Conservation (phyloP, 2,329 filamentous ascomycete genomes). For the Diaporthe sp. region DNA sequence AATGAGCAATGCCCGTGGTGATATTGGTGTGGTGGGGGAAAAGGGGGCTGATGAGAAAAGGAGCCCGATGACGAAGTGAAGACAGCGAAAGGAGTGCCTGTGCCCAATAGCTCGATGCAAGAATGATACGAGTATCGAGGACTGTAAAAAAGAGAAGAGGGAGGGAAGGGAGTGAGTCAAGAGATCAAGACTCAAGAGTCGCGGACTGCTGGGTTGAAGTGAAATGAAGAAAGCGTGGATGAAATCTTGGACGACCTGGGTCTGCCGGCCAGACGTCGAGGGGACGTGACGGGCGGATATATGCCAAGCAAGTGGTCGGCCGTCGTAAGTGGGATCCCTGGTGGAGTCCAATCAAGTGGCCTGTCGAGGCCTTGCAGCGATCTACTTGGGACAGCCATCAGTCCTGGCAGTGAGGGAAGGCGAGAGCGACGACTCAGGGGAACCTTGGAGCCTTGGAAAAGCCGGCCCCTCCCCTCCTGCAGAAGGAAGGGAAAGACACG, state of each 20-base stretch:
- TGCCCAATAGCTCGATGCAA: constrained; percentile 3
- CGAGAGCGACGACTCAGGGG: constrained; percentile 31
- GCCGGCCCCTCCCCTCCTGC: not conserved
- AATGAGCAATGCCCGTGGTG: not conserved
- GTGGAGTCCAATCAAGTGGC: constrained; percentile 35
- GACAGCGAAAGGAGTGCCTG: constrained; percentile 16
- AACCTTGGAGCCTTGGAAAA: constrained; percentile 6
- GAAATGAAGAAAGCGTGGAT: constrained; percentile 19
- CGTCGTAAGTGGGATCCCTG: constrained; percentile 21
- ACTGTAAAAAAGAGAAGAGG: constrained; percentile 30
- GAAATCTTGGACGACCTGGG: constrained; percentile 29
- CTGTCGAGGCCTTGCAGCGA: constrained; percentile 3
- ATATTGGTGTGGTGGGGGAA: constrained; percentile 2
- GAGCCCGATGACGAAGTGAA: constrained; percentile 8
- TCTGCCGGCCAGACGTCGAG: constrained; percentile 4
- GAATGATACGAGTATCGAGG: constrained; percentile 15
- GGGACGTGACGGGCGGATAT: constrained; percentile 32
- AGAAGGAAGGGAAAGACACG: constrained; percentile 25
- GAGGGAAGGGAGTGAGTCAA: constrained; percentile 32
- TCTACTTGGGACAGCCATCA: constrained; percentile 35
- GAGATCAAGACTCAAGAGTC: not conserved
- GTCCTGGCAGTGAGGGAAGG: not conserved
- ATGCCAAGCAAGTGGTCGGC: constrained; percentile 32
- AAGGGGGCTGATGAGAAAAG: constrained; percentile 34
- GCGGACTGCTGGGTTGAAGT: constrained; percentile 28